Evolutionary conservation across 2,329 filamentous ascomycete genomes (phyloP).

Genomic region (Trichoderma sp.): DNA sequence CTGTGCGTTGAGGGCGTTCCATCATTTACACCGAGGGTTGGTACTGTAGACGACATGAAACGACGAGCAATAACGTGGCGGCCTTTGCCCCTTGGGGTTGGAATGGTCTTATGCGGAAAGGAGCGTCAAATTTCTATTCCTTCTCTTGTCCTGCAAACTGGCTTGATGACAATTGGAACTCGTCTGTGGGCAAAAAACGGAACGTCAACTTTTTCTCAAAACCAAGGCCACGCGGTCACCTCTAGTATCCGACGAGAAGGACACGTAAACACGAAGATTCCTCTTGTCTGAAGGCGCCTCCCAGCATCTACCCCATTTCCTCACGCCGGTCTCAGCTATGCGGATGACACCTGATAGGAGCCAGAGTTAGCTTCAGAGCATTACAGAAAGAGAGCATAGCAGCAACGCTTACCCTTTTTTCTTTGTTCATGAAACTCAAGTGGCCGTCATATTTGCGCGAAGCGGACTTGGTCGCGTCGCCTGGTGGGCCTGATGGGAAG

Average conservation of each 20-base stretch:
- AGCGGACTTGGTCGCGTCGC: slow-evolving; percentile 67
- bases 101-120: not conserved
- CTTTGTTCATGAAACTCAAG: slow-evolving; percentile 51
- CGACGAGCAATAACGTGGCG: not conserved
- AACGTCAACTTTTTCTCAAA: slow-evolving; percentile 4
- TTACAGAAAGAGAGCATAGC: not conserved
- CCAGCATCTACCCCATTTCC: slow-evolving; percentile 25
- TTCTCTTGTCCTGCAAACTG: slow-evolving; percentile 23
- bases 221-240: slow-evolving; percentile 21
- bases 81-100: not conserved
- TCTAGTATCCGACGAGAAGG: slow-evolving; percentile 21
- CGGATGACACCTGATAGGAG: slow-evolving; percentile 17
- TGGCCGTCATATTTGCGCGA: slow-evolving; percentile 67
- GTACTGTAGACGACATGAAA: not conserved
- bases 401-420: slow-evolving; percentile 37
- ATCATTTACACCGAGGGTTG: not conserved
- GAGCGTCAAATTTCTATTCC: slow-evolving; percentile 20
- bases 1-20: not conserved
- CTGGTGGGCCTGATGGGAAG: slow-evolving; percentile 50
- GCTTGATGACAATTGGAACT: slow-evolving; percentile 19
- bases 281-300: slow-evolving; percentile 17
- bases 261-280: slow-evolving; percentile 22
- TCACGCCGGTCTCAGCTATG: slow-evolving; percentile 26
- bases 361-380: not conserved
- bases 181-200: slow-evolving; percentile 11